These are phyloP conservation scores for Thymus quinquecostatus DNA, from an alignment of 257 asterid species.

Conservation along the genomic window DNA sequence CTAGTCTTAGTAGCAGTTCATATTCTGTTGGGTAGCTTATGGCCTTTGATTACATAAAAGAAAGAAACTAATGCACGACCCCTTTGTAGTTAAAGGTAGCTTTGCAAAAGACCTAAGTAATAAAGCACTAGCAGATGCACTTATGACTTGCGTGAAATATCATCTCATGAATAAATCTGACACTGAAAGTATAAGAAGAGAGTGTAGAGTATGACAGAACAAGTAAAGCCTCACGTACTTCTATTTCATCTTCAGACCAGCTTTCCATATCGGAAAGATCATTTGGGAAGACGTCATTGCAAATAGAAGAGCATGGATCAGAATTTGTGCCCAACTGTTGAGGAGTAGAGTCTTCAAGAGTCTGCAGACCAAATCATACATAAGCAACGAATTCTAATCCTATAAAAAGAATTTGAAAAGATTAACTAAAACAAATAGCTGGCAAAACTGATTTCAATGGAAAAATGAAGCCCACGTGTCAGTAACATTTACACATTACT, in stretches of 20 bases:
- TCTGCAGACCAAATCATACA: conserved; percentile 42
- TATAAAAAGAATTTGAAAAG: background rate
- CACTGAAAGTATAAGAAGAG: conserved; percentile 23
- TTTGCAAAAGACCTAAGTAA: no score
- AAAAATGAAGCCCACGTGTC: background rate
- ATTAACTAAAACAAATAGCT: background rate
- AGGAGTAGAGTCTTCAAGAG: conserved; percentile 64
- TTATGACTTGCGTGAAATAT: background rate
- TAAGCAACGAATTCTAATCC: no score
- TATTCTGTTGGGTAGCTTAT: no score
- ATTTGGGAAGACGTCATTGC: conserved; percentile 47
- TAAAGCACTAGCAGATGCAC: no score
- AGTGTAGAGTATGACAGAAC: conserved; percentile 1
- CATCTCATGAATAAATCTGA: conserved; percentile 7
- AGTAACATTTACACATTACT: conserved; percentile 30
- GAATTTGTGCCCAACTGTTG: conserved; percentile 43
- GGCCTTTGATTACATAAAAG: no score
- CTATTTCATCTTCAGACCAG: conserved; percentile 66
- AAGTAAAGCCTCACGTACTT: conserved; percentile 41
- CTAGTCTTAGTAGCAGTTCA: no score
- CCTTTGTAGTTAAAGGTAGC: no score
- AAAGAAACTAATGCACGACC: no score
- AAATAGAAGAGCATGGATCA: conserved; percentile 64
- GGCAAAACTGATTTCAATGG: no score
- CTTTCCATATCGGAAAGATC: conserved; percentile 60